Evolutionary conservation across 768 basidiomycete species (phyloP), one percentile per base, ranked within the genome.

Genomic region (Cystoderma amianthinum): DNA sequence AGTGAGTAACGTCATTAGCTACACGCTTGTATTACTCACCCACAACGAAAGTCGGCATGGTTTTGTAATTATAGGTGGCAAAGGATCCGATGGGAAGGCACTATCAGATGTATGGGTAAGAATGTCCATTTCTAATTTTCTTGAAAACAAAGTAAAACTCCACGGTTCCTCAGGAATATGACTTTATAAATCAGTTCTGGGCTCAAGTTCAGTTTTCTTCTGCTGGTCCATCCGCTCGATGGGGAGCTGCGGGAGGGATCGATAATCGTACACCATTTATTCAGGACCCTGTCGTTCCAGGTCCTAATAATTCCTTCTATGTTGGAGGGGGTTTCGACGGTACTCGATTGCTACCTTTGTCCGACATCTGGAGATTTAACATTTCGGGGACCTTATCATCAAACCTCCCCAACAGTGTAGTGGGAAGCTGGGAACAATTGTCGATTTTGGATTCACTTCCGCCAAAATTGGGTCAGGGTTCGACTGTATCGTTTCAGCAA

Each of bases 151-250:
- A n/a, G n/a, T n/a, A n/a, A n/a, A n/a, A n/a, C n/a, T n/a, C n/a
- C n/a, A 40, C 34, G 19, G 36, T 36, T 18, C 18, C n/a, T 18
- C 51, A 88, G 85, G 85, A 87, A 61, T 91, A 70, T 51, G 83
- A 87, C 58, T 89, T 80, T 51, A 72, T 56, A 43, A 81, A 79
- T 50, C 67, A 86, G 43, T 90, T 90, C 54, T 91, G 88, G 88
- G 70, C 80, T 0, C 49, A 73, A 51, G 76, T 88, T 23, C 48
- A 46, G 13, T 49, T 84, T 3, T 65, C 75, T 9, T 55, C 72
- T 15, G 69, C 67, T 18, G 64, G 69, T 4, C 87, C 87, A 23
- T 64, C 78, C 18, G 55, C 81, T 39, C 71, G 84, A 16, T 88
- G 77, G 74, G 79, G 80, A 32, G 80, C 85, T 2, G 74, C 75